Base-by-base conservation (phyloP, 2,329 filamentous ascomycete species). In the Trichophyton schoenleinii region DNA sequence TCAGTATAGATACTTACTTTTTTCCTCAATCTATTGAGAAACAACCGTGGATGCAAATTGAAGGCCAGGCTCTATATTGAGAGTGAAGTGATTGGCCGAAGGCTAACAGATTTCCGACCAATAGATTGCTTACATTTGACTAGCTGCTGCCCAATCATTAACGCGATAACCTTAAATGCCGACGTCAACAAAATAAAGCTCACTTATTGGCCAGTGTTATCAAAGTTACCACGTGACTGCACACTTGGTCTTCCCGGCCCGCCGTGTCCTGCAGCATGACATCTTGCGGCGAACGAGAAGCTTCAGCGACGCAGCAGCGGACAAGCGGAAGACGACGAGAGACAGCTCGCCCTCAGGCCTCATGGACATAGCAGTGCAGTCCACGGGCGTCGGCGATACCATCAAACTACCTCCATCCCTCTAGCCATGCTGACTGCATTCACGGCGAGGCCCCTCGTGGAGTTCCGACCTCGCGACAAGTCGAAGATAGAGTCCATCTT, bases 401-500 rank as follows among this genome's bases (percentile, higher is more conserved):
- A 55, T 55, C 28, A 31, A 55, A n/a, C 52, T 3, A 55, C n/a
- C 52, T 11, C 34, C 28, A 8, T n/a, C 20, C 52, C 28, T 55
- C 52, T 13, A 55, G 62, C 59, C 58, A 96, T 96, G 94, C 87
- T 99, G 77, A 95, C 92, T 77, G 94, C 94, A 72, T 99, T 99
- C 78, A 95, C 88, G 68, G 91, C 94, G 79, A 88, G 89, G 71
- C 89, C 91, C 66, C 92, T 99, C 74, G 88, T 97, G 81, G 94
- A 99, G 88, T 87, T 99, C 70, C 91, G 88, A 78, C 86, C 86
- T 75, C 87, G 89, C 75, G 92, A 97, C 83, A 96, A 95, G 80
- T 95, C 89, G 67, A 94, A 88, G 80, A 96, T 99, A 76, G 94
- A 99, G 77, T 94, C 89, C 58, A 89, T 99, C 67, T 82, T 97